These are phyloP conservation scores for Agaricus subrufescens DNA, from an alignment of 768 basidiomycete genomes.

Conservation along the genomic window DNA sequence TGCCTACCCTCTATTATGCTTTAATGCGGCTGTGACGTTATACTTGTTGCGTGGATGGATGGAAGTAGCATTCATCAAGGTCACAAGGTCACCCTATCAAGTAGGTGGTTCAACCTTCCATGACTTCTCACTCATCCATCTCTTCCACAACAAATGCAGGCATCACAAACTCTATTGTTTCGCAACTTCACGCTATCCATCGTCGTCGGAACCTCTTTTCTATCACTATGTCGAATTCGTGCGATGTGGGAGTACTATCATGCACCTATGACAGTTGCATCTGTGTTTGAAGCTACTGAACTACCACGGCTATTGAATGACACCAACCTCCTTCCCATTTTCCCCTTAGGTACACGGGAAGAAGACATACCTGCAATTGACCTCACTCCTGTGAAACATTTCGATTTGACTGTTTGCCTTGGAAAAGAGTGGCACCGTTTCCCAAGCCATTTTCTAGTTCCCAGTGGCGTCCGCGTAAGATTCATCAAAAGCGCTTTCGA, in stretches of 20 bases:
- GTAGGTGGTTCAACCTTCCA: slow-evolving; percentile 38
- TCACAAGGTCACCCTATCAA: slow-evolving; percentile 81
- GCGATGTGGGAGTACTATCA: slow-evolving; percentile 90
- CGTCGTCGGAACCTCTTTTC: slow-evolving; percentile 54
- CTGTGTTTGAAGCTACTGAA: slow-evolving; percentile 70
- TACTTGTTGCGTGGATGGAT: slow-evolving; percentile 86
- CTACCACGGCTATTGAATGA: slow-evolving; percentile 78
- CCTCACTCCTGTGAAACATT: slow-evolving; percentile 58
- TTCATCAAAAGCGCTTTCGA: slow-evolving; percentile 92
- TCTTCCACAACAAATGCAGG: slow-evolving; percentile 38
- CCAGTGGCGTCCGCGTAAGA: slow-evolving; percentile 74
- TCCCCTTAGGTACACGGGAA: slow-evolving; percentile 28
- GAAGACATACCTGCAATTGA: slow-evolving; percentile 53
- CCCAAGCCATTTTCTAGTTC: slow-evolving; percentile 86
- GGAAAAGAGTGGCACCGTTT: slow-evolving; percentile 98
- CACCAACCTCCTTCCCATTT: slow-evolving; percentile 57
- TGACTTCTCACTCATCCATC: background rate
- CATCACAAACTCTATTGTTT: slow-evolving; percentile 73
- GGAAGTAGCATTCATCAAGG: slow-evolving; percentile 66
- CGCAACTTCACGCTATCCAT: slow-evolving; percentile 68
- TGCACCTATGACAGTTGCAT: slow-evolving; percentile 71
- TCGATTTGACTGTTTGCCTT: slow-evolving; percentile 76
- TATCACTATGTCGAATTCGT: slow-evolving; percentile 77
- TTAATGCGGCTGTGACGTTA: slow-evolving; percentile 88
- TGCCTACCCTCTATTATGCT: slow-evolving; percentile 84